phyloP scores from a whole-genome alignment of 495 filamentous ascomycete species.

The Pseudomonodictys pantanalensis region DNA sequence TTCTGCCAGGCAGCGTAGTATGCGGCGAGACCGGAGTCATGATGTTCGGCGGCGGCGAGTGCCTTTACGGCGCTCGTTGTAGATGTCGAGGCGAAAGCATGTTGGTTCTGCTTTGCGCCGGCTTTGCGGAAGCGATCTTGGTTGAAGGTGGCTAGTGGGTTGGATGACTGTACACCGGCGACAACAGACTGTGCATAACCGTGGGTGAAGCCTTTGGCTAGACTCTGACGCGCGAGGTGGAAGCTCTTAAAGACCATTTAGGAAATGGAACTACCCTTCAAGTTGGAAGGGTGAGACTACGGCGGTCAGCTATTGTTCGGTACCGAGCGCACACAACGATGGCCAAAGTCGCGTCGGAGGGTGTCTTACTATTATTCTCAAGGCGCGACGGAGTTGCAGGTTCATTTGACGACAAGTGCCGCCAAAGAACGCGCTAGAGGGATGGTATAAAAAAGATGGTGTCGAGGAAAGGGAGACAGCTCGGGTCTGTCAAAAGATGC shows the following conservation, averaged over 20 bases:
- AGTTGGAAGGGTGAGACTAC: conserved; percentile 45
- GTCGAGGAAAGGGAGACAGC: background rate
- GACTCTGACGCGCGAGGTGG: conserved; percentile 94
- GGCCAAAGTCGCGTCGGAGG: background rate
- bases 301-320: conserved; percentile 13
- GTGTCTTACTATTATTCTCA: conserved; percentile 50
- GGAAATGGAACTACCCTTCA: conserved; percentile 51
- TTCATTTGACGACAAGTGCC: conserved; percentile 63
- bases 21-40: conserved; percentile 59
- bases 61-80: conserved; percentile 49
- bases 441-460: conserved; percentile 5
- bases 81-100: conserved; percentile 61
- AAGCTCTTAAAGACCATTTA: conserved; percentile 84
- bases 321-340: background rate
- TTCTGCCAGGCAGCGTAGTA: conserved; percentile 88
- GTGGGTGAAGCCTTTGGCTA: conserved; percentile 92
- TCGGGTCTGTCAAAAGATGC: background rate
- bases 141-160: conserved; percentile 50
- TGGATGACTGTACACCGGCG: conserved; percentile 77
- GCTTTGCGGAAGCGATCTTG: conserved; percentile 57
- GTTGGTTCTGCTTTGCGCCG: conserved; percentile 64
- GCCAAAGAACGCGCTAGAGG: conserved; percentile 58
- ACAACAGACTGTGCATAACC: conserved; percentile 97
- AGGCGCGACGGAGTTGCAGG: conserved; percentile 53
- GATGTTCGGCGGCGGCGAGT: conserved; percentile 12